These are phyloP conservation scores for Cladosporium sp. DNA, from an alignment of 2,329 filamentous ascomycete genomes.

Conservation along the genomic window DNA sequence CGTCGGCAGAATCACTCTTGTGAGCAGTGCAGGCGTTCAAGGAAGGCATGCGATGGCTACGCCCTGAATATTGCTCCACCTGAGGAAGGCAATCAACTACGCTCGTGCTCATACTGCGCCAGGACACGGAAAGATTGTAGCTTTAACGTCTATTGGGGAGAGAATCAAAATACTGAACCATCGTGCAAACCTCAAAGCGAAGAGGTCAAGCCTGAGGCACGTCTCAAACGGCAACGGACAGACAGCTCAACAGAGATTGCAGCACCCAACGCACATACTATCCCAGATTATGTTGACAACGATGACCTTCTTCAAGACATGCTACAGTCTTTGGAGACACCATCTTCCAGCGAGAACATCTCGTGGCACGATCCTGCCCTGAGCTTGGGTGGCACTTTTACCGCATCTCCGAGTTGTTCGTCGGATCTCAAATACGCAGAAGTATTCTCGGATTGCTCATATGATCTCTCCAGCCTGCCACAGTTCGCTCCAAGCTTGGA, in stretches of 20 bases:
- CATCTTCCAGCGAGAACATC: neutral
- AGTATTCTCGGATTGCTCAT: neutral
- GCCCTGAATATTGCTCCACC: neutral
- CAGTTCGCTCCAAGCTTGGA: neutral
- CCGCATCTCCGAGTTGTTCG: neutral
- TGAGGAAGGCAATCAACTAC: neutral
- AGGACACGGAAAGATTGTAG: slow-evolving; percentile 3
- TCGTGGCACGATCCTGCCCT: neutral
- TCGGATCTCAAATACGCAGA: neutral
- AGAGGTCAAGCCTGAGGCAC: neutral
- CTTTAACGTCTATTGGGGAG: slow-evolving; percentile 4
- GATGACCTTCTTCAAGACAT: neutral
- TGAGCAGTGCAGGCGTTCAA: slow-evolving; percentile 9
- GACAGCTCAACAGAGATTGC: neutral
- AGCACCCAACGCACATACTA: neutral
- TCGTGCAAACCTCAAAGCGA: neutral
- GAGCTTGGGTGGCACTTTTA: neutral
- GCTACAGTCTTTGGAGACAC: neutral
- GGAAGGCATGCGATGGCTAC: slow-evolving; percentile 15
- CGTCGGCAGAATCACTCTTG: slow-evolving; percentile 12
- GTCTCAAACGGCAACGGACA: neutral
- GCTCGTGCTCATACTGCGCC: slow-evolving; percentile 9
- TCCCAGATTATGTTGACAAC: neutral
- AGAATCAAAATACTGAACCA: neutral
- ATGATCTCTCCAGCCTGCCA: neutral